phyloP scores from a whole-genome alignment of 192 early-diverging fungal genomes.

The Linnemannia hyalina region DNA sequence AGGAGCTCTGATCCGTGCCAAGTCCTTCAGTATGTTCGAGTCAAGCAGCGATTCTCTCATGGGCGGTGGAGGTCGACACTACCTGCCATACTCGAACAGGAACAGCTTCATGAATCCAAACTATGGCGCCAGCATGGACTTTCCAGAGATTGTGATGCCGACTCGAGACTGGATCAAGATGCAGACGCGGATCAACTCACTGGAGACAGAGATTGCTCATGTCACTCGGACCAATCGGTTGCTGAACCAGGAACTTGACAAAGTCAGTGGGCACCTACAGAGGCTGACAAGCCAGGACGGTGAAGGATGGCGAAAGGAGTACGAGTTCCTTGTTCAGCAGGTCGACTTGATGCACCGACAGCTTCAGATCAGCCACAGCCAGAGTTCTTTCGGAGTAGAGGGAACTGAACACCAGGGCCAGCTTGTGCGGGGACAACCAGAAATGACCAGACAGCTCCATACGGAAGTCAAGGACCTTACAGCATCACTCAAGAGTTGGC shows the following conservation, averaged over 20 bases:
- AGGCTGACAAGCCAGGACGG: constrained; percentile 28
- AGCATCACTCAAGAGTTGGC: constrained; percentile 36
- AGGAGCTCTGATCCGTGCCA: constrained; percentile 16
- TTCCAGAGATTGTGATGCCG: constrained; percentile 28
- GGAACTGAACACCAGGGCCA: not conserved
- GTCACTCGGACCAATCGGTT: constrained; percentile 28
- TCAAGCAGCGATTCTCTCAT: constrained; percentile 13
- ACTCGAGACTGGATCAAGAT: constrained; percentile 46
- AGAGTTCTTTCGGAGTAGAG: not conserved
- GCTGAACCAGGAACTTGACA: constrained; percentile 50
- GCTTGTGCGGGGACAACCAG: not conserved
- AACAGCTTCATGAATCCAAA: not conserved
- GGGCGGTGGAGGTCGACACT: not conserved
- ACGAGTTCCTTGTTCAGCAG: constrained; percentile 53
- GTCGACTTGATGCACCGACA: constrained; percentile 53
- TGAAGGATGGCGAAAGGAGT: constrained; percentile 31
- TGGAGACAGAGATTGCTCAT: constrained; percentile 33
- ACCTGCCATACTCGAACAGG: not conserved
- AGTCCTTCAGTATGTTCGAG: constrained; percentile 29
- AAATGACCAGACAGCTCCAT: constrained; percentile 34
- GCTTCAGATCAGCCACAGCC: constrained; percentile 28
- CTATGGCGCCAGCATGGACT: not conserved
- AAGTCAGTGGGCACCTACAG: constrained; percentile 29
- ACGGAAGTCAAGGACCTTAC: constrained; percentile 38
- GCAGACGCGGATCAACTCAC: constrained; percentile 36